A percentile compares a stretch with the other conserved stretches of the same genome.
These are phyloP conservation scores for Ichthyophthirius multifiliis DNA, from an alignment of 169 alveolate genomes.

Conservation along the genomic window DNA sequence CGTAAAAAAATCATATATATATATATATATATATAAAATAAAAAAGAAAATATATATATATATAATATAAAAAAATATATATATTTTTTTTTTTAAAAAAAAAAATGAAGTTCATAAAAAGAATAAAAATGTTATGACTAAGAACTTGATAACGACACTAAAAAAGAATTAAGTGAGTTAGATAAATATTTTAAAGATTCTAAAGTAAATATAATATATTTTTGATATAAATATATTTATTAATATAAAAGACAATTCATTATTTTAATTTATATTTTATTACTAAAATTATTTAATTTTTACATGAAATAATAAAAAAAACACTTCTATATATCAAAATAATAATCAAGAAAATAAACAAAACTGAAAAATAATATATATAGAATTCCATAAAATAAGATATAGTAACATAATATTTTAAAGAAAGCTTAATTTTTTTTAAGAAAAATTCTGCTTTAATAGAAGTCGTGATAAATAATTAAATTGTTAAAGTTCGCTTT, in stretches of 20 bases:
- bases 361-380: background rate
- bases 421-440: constrained; percentile 32
- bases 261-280: too few relatives aligned
- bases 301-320: background rate
- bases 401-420: background rate
- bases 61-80: too few relatives aligned
- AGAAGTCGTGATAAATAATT: background rate
- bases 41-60: too few relatives aligned
- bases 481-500: constrained; percentile 13
- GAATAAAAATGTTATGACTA: constrained; percentile 14
- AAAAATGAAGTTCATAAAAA: too few relatives aligned
- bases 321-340: background rate
- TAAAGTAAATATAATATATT: background rate
- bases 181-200: background rate
- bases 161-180: background rate
- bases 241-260: too few relatives aligned
- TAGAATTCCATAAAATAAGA: too few relatives aligned
- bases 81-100: too few relatives aligned
- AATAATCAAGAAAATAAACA: background rate
- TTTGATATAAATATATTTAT: too few relatives aligned
- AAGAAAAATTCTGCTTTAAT: constrained; percentile 17
- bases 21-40: too few relatives aligned
- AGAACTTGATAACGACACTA: background rate
- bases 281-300: background rate
- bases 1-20: too few relatives aligned